Base-by-base conservation (phyloP, 352 stramenopile species). In the Pythium apleroticum region DNA sequence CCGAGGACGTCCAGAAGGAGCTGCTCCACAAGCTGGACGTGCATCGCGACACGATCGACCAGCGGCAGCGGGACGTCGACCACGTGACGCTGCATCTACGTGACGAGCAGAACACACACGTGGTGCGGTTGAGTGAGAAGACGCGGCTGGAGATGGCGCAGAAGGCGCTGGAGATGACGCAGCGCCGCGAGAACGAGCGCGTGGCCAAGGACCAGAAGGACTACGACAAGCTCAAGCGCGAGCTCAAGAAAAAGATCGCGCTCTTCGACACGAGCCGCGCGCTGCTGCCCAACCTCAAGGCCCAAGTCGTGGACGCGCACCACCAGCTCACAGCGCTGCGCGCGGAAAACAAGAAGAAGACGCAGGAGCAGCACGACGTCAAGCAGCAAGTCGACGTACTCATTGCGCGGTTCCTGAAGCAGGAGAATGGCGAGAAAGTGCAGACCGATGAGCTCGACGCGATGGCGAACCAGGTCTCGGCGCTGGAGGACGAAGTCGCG, bases 301-400 rank as follows among this genome's bases (percentile, higher is more conserved):
- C 80, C 2, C 85, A 94, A 61, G 80, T 97, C n/a, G 73, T 86
- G 11, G 89, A 96, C 53, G 84, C 85, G 4, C 73, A 87, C 17
- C 77, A 96, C 64, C 74, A 96, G 62, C 35, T 95, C 17, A 61
- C 62, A 2, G 73, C 81, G 3, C 43, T 93, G 4, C 50, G 75
- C 24, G 60, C 63, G 4, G 86, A 97, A 48, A 97, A 96, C 71
- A 83, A 83, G 33, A 77, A 82, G 31, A 78, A 88, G 55, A 69
- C 69, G 3, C 74, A 86, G 60, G 67, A 87, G 31, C 78, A 95
- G 53, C 52, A 82, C 15, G 78, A 93, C n/a, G 68, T 97, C 24
- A 96, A 96, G 69, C 83, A 97, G 66, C 90, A 98, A 54, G 84
- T 98, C 0, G 91, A 98, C 67, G 46, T 98, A 35, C 76, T 95